These are phyloP conservation scores for Corymbia maculata DNA, from an alignment of 345 rosid species.

Conservation along the genomic window DNA sequence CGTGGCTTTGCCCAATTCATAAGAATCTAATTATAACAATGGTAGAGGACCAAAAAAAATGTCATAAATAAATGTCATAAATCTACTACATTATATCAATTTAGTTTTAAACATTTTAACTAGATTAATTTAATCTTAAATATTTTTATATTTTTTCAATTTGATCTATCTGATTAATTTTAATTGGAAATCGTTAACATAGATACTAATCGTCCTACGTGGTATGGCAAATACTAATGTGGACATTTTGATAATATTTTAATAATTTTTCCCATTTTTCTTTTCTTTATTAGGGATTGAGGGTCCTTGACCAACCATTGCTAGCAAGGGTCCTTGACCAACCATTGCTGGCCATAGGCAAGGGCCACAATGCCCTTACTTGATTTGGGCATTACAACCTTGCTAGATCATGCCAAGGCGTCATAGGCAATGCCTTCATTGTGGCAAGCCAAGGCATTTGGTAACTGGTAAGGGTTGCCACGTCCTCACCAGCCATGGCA, in stretches of 20 bases:
- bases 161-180: no score
- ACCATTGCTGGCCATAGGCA: background rate
- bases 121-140: no score
- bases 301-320: no score
- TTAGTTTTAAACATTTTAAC: no score
- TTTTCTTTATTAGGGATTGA: no score
- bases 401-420: background rate
- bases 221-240: rapidly evolving
- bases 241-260: no score
- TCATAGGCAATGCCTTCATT: background rate
- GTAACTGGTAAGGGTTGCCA: background rate
- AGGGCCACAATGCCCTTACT: background rate
- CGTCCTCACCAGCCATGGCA: background rate
- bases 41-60: background rate
- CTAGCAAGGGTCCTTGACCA: background rate
- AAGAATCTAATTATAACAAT: background rate
- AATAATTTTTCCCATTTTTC: no score
- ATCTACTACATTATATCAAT: no score
- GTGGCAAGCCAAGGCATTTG: background rate
- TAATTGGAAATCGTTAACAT: no score
- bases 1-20: background rate
- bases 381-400: no score
- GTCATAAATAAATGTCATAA: background rate
- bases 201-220: no score
- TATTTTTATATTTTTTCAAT: no score